phyloP scores from a whole-genome alignment of 768 basidiomycete genomes.

The Kwoniella sp. region DNA sequence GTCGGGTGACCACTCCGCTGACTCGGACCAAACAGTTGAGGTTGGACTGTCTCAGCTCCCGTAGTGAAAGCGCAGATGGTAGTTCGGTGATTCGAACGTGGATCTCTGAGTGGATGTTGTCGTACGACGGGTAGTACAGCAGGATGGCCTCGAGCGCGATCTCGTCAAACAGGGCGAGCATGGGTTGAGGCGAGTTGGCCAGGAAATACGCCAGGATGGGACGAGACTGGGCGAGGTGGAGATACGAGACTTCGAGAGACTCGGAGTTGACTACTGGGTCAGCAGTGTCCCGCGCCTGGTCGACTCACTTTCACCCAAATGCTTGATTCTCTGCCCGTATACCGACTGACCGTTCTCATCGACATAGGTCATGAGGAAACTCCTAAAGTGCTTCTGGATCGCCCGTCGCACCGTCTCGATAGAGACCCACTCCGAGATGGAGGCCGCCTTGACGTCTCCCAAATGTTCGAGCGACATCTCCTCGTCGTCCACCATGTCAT shows the following conservation, averaged over 20 bases:
- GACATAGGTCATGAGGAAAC: conserved; percentile 92
- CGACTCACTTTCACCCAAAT: conserved; percentile 82
- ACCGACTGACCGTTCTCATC: conserved; percentile 88
- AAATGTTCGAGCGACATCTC: conserved; percentile 93
- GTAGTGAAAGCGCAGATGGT: conserved; percentile 80
- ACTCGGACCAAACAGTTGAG: conserved; percentile 94
- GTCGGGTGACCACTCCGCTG: conserved; percentile 88
- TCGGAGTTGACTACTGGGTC: conserved; percentile 78
- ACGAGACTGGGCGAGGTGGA: conserved; percentile 87
- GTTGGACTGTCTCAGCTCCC: conserved; percentile 85
- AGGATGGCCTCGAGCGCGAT: conserved; percentile 91
- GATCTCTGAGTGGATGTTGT: conserved; percentile 94
- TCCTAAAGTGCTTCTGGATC: conserved; percentile 85
- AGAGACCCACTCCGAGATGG: conserved; percentile 96
- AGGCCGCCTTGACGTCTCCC: conserved; percentile 95
- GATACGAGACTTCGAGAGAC: conserved; percentile 93
- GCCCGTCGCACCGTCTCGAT: conserved; percentile 84
- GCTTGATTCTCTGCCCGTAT: conserved; percentile 88
- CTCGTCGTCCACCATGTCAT: conserved; percentile 70
- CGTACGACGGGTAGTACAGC: conserved; percentile 91
- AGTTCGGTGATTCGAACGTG: conserved; percentile 95
- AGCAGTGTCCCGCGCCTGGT: neutral
- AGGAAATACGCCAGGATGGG: conserved; percentile 96
- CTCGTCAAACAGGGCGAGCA: conserved; percentile 91
- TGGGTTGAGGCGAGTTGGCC: conserved; percentile 85